A percentile compares a stretch with the other conserved stretches of the same genome.
phyloP scores from a whole-genome alignment of 768 basidiomycete genomes.

The Postia placenta region DNA sequence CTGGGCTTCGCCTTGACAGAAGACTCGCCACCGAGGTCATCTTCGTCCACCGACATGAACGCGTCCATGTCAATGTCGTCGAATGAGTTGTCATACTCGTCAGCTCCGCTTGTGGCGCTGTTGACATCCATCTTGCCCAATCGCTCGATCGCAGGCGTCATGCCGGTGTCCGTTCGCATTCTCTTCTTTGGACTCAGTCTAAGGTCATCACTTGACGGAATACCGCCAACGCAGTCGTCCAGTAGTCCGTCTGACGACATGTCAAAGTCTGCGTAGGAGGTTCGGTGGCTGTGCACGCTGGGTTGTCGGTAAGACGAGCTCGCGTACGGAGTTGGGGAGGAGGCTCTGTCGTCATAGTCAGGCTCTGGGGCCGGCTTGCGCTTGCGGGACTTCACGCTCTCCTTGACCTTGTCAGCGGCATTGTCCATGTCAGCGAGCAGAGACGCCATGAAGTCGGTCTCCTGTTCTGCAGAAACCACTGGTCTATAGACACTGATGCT shows the following conservation, averaged over 20 bases:
- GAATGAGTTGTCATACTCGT: constrained; percentile 34
- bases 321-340: constrained; percentile 17
- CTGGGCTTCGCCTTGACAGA: constrained; percentile 20
- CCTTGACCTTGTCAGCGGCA: constrained; percentile 29
- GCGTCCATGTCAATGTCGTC: constrained; percentile 56
- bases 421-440: constrained; percentile 71
- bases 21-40: constrained; percentile 22
- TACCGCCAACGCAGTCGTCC: constrained; percentile 21
- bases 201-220: constrained; percentile 53
- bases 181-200: constrained; percentile 70
- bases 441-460: constrained; percentile 84
- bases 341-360: constrained; percentile 14
- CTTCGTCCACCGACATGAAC: constrained; percentile 55
- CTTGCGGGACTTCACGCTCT: constrained; percentile 44
- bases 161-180: constrained; percentile 36
- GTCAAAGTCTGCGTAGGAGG: constrained; percentile 13
- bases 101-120: constrained; percentile 12
- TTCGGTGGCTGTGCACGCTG: constrained; percentile 10
- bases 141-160: constrained; percentile 52
- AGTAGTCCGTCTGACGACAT: constrained; percentile 24
- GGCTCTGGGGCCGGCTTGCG: constrained; percentile 54
- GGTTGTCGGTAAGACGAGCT: constrained; percentile 4
- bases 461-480: constrained; percentile 67
- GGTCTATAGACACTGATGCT: constrained; percentile 81
- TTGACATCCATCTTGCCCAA: constrained; percentile 53